These are phyloP conservation scores for Trypanosoma scelopori DNA, from an alignment of 208 protist species.

Conservation along the genomic window DNA sequence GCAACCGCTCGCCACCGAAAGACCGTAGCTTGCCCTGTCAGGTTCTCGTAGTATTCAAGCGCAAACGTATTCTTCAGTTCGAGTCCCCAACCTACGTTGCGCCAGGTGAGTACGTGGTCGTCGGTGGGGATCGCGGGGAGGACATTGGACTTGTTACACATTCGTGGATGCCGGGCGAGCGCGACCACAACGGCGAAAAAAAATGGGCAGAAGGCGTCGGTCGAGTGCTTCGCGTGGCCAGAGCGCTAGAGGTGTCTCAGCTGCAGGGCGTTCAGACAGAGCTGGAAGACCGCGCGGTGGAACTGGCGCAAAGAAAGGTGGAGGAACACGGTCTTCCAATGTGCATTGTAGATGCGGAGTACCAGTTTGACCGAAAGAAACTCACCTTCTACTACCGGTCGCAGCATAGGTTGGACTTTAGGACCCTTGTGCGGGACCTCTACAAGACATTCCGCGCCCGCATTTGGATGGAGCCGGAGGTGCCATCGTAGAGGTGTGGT, in stretches of 20 bases:
- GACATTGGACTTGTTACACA: constrained; percentile 89
- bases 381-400: constrained; percentile 92
- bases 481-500: constrained; percentile 27
- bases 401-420: constrained; percentile 86
- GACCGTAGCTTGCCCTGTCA: constrained; percentile 76
- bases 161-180: constrained; percentile 40
- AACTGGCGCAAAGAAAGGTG: constrained; percentile 86
- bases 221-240: constrained; percentile 79
- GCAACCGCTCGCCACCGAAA: constrained; percentile 44
- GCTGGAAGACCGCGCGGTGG: constrained; percentile 79
- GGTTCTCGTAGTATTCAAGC: constrained; percentile 91
- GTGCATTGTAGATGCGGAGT: constrained; percentile 91
- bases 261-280: constrained; percentile 88
- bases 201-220: constrained; percentile 65
- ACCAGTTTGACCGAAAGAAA: constrained; percentile 92
- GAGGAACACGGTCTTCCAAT: constrained; percentile 83
- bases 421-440: constrained; percentile 84
- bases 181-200: constrained; percentile 27
- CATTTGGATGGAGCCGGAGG: constrained; percentile 91
- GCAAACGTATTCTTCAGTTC: constrained; percentile 83
- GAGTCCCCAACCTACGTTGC: constrained; percentile 72
- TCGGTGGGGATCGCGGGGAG: constrained; percentile 91
- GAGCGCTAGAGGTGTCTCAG: constrained; percentile 75
- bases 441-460: constrained; percentile 91
- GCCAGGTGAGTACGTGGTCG: constrained; percentile 86